phyloP scores from a whole-genome alignment of 2,329 filamentous ascomycete species.

The Verticillium zaregamsianum region DNA sequence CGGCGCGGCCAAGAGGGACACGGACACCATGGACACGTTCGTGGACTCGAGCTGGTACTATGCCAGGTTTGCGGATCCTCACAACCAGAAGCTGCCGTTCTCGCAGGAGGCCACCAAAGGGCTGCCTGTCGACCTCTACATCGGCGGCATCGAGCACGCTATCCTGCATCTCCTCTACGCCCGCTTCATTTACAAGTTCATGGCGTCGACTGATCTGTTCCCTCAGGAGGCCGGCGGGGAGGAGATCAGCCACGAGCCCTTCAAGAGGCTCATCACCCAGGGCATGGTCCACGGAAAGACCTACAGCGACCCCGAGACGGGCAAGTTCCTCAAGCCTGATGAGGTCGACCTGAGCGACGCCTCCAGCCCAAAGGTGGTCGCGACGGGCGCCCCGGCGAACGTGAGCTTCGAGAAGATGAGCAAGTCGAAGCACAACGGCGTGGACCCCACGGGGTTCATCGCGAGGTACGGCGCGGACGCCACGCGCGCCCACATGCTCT shows the following conservation, averaged over 20 bases:
- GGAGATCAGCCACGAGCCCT: slow-evolving; percentile 60
- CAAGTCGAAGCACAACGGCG: slow-evolving; percentile 90
- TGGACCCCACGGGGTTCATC: slow-evolving; percentile 73
- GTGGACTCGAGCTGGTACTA: slow-evolving; percentile 96
- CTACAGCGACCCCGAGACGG: slow-evolving; percentile 68
- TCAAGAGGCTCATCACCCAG: slow-evolving; percentile 77
- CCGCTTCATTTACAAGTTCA: slow-evolving; percentile 85
- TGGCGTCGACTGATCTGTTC: slow-evolving; percentile 53
- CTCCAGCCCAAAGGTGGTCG: slow-evolving; percentile 54
- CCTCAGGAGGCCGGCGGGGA: slow-evolving; percentile 30
- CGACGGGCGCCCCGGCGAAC: slow-evolving; percentile 53
- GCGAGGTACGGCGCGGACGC: slow-evolving; percentile 75
- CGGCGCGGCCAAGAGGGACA: slow-evolving; percentile 70
- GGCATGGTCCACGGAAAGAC: slow-evolving; percentile 93
- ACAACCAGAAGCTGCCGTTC: slow-evolving; percentile 59
- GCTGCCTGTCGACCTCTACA: slow-evolving; percentile 81
- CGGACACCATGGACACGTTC: slow-evolving; percentile 95
- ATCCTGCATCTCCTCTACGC: slow-evolving; percentile 87
- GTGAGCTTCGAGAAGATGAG: slow-evolving; percentile 88
- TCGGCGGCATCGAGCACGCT: slow-evolving; percentile 86
- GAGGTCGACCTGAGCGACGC: slow-evolving; percentile 64
- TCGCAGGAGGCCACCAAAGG: slow-evolving; percentile 52
- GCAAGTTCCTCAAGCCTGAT: slow-evolving; percentile 70
- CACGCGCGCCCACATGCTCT: slow-evolving; percentile 81
- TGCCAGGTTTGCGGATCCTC: slow-evolving; percentile 70